Base-by-base conservation (phyloP, 2,329 filamentous ascomycete genomes). In the Colletotrichum lentis region DNA sequence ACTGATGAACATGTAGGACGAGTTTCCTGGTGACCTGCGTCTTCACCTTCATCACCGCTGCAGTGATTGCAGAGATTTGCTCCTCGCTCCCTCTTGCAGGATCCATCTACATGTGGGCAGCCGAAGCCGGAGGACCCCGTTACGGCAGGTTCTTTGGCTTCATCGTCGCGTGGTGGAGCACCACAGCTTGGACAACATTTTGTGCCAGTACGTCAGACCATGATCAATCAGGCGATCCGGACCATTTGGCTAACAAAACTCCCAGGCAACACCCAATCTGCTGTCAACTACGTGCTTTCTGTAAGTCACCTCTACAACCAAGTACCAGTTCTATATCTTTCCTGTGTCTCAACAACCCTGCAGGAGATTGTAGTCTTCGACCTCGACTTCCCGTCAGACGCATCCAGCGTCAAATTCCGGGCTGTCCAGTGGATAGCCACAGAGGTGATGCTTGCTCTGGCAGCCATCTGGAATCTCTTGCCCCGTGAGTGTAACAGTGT, bases 121-220 rank as follows among this genome's bases (percentile, higher is more conserved):
- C 86, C 47, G 86, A 88, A 71, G 80, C 85, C 20, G 86, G 85
- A 50, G 86, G 86, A 5, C 83, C 81, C 31, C 79, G 80, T 24
- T 88, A 79, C 70, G 85, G 86, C n/a, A 76, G 86, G 35, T 77
- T 88, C 0, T 81, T 88, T 62, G 86, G 86, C 20, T 88, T 87
- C 73, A 76, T 87, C n/a, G 86, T 88, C n/a, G 86, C 86, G 0
- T 88, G 86, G 86, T 88, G 86, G 86, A 86, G 83, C 72, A 87
- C 85, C 0, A 88, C 86, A 0, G 86, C 86, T 1, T 88, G 86
- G 86, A 88, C 86, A 2, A 88, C 83, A 0, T 85, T 85, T 64
- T 85, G 83, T 73, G 83, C 83, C 3, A 85, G 83, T 79, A 73
- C 65, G 77, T 60, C 37, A 20, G 6, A 16, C 46, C 18, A n/a